Conservation (phyloP, 2,329 filamentous ascomycete species). For the Talaromyces sp. region DNA sequence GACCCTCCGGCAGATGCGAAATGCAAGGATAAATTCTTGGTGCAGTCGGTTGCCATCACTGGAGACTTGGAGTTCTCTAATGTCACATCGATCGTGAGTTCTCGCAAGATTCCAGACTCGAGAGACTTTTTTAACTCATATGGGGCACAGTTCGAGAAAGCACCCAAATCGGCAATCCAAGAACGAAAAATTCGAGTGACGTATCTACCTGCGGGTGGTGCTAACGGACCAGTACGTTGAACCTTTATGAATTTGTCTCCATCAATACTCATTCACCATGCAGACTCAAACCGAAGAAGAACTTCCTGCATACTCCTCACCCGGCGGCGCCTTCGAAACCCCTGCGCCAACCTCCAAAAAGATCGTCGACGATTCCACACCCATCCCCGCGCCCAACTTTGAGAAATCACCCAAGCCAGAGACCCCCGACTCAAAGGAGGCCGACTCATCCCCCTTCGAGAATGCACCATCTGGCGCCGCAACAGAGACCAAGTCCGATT, state of each 20-base stretch:
- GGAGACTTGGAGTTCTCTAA: slow-evolving; percentile 80
- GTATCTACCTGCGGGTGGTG: slow-evolving; percentile 67
- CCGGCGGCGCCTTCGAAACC: slow-evolving; percentile 49
- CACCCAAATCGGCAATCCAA: slow-evolving; percentile 72
- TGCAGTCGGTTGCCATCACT: slow-evolving; percentile 83
- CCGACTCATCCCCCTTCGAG: slow-evolving; percentile 45
- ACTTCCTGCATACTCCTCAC: slow-evolving; percentile 56
- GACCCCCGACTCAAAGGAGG: slow-evolving; percentile 36
- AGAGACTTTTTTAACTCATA: background rate
- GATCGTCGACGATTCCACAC: slow-evolving; percentile 33
- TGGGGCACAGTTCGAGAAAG: slow-evolving; percentile 64
- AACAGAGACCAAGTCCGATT: slow-evolving; percentile 59
- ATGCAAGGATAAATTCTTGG: slow-evolving; percentile 96
- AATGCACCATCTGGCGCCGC: slow-evolving; percentile 48
- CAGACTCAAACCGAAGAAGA: slow-evolving; percentile 41
- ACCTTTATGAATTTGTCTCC: background rate
- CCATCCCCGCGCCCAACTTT: slow-evolving; percentile 36
- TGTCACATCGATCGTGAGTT: slow-evolving; percentile 73
- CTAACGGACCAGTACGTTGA: slow-evolving; percentile 38
- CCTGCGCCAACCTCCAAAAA: slow-evolving; percentile 45
- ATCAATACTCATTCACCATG: background rate
- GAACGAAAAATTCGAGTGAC: slow-evolving; percentile 95
- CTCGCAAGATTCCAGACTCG: background rate
- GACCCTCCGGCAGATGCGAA: slow-evolving; percentile 81
- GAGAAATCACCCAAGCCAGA: slow-evolving; percentile 36